phyloP scores from a whole-genome alignment of 148 eudicot species.

The Dianthus caryophyllus region DNA sequence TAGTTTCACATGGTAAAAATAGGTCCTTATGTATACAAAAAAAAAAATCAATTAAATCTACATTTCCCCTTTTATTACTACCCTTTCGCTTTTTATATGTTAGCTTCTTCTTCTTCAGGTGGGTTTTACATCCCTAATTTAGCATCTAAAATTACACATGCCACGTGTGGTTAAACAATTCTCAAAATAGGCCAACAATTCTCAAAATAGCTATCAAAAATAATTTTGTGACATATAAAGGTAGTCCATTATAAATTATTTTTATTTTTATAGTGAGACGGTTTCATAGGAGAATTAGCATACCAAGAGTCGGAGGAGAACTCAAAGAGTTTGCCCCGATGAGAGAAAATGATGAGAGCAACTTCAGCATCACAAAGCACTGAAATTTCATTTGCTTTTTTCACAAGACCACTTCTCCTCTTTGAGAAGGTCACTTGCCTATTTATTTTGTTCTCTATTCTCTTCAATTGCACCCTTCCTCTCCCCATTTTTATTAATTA shows the following conservation, averaged over 20 bases:
- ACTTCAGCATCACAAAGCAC: conserved; percentile 47
- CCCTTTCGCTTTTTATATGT: too few relatives aligned
- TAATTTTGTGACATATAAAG: too few relatives aligned
- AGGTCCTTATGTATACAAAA: conserved; percentile 20
- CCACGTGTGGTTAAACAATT: too few relatives aligned
- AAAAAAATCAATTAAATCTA: conserved; percentile 8
- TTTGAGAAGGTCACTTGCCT: conserved; percentile 48
- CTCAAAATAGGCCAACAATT: too few relatives aligned
- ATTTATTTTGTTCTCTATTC: conserved; percentile 45
- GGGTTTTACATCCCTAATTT: conserved; percentile 15
- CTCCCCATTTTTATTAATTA: conserved; percentile 38
- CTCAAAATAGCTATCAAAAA: too few relatives aligned
- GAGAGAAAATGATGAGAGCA: conserved; percentile 26
- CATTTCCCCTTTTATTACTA: background rate
- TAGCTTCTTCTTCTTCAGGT: conserved; percentile 20
- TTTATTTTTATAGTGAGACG: background rate
- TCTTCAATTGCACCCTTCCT: conserved; percentile 43
- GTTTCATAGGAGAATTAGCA: background rate
- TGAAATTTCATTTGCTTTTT: conserved; percentile 48
- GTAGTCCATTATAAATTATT: too few relatives aligned
- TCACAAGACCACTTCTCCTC: conserved; percentile 38
- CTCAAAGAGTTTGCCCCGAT: background rate
- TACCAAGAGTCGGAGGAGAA: background rate
- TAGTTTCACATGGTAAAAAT: background rate
- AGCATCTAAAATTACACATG: background rate